Percentiles rank a stretch among this genome's conserved stretches.
These are phyloP conservation scores for Sporothrix protearum DNA, from an alignment of 2,329 filamentous ascomycete species.

Conservation along the genomic window DNA sequence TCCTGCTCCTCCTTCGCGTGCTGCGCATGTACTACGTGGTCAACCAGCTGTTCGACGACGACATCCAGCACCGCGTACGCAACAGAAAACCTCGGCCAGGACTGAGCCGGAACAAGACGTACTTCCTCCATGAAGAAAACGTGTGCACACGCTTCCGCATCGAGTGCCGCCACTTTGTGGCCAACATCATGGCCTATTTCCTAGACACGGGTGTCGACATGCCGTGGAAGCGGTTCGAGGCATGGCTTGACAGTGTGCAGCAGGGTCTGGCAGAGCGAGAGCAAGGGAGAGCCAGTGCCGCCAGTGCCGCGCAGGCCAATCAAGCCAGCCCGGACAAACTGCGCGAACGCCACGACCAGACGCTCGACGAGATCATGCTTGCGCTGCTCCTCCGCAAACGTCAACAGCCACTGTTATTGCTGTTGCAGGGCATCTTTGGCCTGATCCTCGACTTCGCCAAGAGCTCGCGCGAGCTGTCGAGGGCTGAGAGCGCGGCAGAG, in stretches of 20 bases:
- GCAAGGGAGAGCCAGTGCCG: conserved; percentile 16
- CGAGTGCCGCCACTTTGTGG: conserved; percentile 77
- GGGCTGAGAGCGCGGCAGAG: not conserved
- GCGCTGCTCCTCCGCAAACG: conserved; percentile 69
- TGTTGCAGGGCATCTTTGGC: conserved; percentile 74
- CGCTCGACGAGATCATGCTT: conserved; percentile 72
- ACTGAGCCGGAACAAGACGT: not conserved
- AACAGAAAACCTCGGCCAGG: not conserved
- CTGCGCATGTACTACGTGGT: conserved; percentile 75
- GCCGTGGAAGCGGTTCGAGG: conserved; percentile 69
- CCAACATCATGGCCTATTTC: conserved; percentile 69
- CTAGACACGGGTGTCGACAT: conserved; percentile 72
- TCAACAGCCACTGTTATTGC: conserved; percentile 66
- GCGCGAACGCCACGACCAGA: conserved; percentile 65
- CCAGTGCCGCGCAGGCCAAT: conserved; percentile 31
- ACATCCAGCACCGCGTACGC: conserved; percentile 27
- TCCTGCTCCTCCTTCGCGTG: conserved; percentile 73
- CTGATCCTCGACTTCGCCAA: conserved; percentile 70
- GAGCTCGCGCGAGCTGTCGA: conserved; percentile 41
- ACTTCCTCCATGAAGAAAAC: not conserved
- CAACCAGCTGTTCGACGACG: conserved; percentile 59
- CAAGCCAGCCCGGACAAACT: conserved; percentile 61
- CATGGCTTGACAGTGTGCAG: conserved; percentile 62
- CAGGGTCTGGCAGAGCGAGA: conserved; percentile 48
- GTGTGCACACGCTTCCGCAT: conserved; percentile 58